A percentile compares a stretch with the other conserved stretches of the same genome.
Evolutionary conservation across 1,284 basidiomycete genomes (phyloP).

Genomic region (Kwoniella shivajii): DNA sequence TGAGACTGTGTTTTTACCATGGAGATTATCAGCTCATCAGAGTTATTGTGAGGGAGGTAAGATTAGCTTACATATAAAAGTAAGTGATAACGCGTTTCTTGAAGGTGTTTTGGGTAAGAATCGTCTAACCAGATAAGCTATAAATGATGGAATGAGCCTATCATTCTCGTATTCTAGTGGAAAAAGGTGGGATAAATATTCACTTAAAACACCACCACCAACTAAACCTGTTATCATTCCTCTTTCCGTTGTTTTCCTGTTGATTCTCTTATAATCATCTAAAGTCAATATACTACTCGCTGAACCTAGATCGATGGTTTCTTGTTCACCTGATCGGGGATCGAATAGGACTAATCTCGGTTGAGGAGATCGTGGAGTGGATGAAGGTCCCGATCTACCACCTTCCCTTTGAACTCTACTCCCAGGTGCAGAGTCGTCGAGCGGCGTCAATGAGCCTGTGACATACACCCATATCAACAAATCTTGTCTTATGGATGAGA

Average conservation of each 20-base stretch:
- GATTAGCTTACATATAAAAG: slow-evolving; percentile 29
- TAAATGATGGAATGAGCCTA: too few relatives aligned
- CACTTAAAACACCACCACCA: slow-evolving; percentile 20
- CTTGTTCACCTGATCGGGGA: slow-evolving; percentile 16
- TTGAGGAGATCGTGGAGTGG: slow-evolving; percentile 4
- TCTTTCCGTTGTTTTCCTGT: slow-evolving; percentile 16
- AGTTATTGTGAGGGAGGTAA: neutral
- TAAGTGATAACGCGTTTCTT: slow-evolving; percentile 30
- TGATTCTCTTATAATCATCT: slow-evolving; percentile 22
- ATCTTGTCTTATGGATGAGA: too few relatives aligned
- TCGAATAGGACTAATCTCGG: slow-evolving; percentile 20
- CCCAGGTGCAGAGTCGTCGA: neutral
- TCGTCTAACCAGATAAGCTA: slow-evolving; percentile 20
- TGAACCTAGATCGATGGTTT: slow-evolving; percentile 17
- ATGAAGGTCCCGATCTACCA: slow-evolving; percentile 2
- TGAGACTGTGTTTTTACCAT: slow-evolving; percentile 20
- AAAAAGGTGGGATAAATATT: neutral
- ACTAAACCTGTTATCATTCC: slow-evolving; percentile 25
- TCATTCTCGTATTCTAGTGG: too few relatives aligned
- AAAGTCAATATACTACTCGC: slow-evolving; percentile 19
- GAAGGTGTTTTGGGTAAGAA: slow-evolving; percentile 21
- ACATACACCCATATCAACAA: neutral
- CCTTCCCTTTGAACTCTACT: neutral
- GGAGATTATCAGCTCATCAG: neutral
- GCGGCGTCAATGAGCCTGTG: slow-evolving; percentile 13